phyloP scores from a whole-genome alignment of 345 rosid species.

The Reutealis trisperma region DNA sequence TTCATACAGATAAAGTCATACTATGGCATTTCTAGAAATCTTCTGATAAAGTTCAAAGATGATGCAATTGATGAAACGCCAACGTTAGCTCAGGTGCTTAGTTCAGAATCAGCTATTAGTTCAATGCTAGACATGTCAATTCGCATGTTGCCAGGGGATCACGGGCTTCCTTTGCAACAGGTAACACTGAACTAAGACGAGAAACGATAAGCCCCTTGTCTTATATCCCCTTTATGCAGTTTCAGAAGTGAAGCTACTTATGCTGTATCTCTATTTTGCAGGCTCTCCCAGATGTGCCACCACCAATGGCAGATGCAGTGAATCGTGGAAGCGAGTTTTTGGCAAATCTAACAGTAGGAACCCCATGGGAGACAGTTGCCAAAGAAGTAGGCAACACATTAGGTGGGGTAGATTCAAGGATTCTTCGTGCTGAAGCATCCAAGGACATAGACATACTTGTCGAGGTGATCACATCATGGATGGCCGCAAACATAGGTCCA shows the following conservation, averaged over 20 bases:
- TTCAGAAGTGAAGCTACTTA: slow-evolving; percentile 6
- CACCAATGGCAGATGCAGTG: slow-evolving; percentile 96
- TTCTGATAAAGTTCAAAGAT: slow-evolving; percentile 83
- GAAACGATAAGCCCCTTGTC: background rate
- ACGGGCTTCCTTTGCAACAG: slow-evolving; percentile 94
- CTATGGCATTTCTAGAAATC: slow-evolving; percentile 90
- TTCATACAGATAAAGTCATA: slow-evolving; percentile 79
- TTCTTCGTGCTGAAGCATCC: slow-evolving; percentile 64
- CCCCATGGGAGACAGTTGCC: slow-evolving; percentile 91
- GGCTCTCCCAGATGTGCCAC: slow-evolving; percentile 95
- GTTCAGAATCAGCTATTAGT: slow-evolving; percentile 89
- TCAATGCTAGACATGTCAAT: slow-evolving; percentile 96
- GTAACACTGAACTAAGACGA: slow-evolving; percentile 39
- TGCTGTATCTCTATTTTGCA: slow-evolving; percentile 28
- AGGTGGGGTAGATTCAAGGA: slow-evolving; percentile 67
- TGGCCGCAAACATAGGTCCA: slow-evolving; percentile 69
- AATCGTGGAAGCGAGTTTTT: slow-evolving; percentile 82
- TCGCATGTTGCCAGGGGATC: slow-evolving; percentile 87
- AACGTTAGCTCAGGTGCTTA: slow-evolving; percentile 77
- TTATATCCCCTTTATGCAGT: background rate
- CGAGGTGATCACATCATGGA: slow-evolving; percentile 79
- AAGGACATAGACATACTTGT: slow-evolving; percentile 70
- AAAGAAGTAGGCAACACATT: slow-evolving; percentile 86
- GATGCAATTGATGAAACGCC: slow-evolving; percentile 90
- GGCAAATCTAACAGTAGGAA: slow-evolving; percentile 74